Evolutionary conservation across 495 filamentous ascomycete species (phyloP).

Genomic region (Penicillium ochrochloron): DNA sequence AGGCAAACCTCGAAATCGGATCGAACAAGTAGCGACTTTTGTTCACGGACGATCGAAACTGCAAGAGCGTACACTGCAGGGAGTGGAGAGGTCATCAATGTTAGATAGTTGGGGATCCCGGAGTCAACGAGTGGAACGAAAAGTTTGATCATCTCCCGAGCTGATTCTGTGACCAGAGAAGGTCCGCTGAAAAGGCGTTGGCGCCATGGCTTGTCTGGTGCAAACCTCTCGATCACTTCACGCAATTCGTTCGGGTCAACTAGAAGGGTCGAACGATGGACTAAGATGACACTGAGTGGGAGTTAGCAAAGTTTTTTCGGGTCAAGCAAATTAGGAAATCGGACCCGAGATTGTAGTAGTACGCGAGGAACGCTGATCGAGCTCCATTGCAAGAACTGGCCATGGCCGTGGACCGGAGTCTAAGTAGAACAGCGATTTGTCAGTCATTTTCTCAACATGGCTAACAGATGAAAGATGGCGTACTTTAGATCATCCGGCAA

Average conservation of each 20-base stretch:
- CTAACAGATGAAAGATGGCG: not conserved
- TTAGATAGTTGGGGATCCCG: conserved; percentile 9
- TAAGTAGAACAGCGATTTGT: not conserved
- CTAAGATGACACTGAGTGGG: conserved; percentile 8
- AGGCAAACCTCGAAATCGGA: conserved; percentile 22
- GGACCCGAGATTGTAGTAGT: conserved; percentile 17
- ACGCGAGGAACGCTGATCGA: conserved; percentile 11
- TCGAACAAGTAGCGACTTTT: conserved; percentile 18
- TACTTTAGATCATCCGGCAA: conserved; percentile 13
- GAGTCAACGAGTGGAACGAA: conserved; percentile 19
- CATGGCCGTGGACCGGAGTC: not conserved
- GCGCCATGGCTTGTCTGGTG: conserved; percentile 10
- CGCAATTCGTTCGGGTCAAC: conserved; percentile 13
- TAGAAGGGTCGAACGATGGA: conserved; percentile 16
- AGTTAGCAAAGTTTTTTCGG: not conserved
- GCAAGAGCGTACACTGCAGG: conserved; percentile 16
- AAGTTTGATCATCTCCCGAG: conserved; percentile 18
- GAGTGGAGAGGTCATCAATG: conserved; percentile 15
- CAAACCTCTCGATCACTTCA: conserved; percentile 15
- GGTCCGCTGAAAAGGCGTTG: conserved; percentile 12
- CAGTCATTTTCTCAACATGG: not conserved
- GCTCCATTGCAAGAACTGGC: not conserved
- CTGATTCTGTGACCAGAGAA: conserved; percentile 15
- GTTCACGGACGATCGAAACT: conserved; percentile 16
- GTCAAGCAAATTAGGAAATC: not conserved